phyloP scores from a whole-genome alignment of 371 early-diverging fungal species.

The Nematocida sp. region DNA sequence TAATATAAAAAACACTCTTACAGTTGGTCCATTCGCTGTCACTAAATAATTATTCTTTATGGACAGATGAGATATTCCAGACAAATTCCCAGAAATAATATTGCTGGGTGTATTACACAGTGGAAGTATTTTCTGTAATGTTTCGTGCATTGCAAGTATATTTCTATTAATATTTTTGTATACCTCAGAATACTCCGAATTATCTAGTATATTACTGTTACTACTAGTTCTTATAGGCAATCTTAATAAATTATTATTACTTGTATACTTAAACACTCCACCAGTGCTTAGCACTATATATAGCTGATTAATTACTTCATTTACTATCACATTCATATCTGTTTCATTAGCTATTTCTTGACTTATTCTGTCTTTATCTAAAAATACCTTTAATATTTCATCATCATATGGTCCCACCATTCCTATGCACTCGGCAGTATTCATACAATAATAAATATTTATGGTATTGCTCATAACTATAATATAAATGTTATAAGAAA shows the following conservation, averaged over 20 bases:
- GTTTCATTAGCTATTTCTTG: background rate
- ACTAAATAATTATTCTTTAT: background rate
- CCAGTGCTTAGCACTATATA: background rate
- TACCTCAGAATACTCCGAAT: background rate
- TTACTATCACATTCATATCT: background rate
- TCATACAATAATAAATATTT: background rate
- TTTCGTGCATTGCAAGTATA: background rate
- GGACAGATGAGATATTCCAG: background rate
- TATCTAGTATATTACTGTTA: background rate
- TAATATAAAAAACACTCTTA: background rate
- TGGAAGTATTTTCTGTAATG: background rate
- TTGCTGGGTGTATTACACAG: background rate
- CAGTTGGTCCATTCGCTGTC: background rate
- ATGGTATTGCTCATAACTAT: background rate
- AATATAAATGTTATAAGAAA: background rate
- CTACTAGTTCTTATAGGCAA: background rate
- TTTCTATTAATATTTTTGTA: background rate
- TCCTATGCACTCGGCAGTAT: background rate
- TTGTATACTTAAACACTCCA: background rate
- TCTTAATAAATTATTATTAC: background rate
- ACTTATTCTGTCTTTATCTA: background rate
- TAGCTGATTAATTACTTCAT: background rate
- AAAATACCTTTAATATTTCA: slow-evolving; percentile 1
- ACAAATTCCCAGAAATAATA: background rate
- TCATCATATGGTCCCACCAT: slow-evolving; percentile 8